Base-by-base conservation (phyloP, 768 basidiomycete genomes). In the Mycena filopes region DNA sequence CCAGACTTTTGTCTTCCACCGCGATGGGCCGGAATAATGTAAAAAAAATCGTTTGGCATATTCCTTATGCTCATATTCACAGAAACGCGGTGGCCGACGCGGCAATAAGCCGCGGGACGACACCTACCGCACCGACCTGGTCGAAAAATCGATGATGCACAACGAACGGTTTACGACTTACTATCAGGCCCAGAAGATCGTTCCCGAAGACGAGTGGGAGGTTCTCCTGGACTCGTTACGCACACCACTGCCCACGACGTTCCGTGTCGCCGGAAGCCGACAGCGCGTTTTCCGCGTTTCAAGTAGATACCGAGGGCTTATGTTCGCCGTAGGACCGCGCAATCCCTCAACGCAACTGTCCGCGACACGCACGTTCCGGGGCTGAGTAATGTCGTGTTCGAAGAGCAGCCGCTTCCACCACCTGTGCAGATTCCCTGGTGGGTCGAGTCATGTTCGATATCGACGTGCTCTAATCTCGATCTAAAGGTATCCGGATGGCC, bases 351-450 rank as follows among this genome's bases (percentile, higher is more conserved):
- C 76, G 81, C 88, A 18, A 87, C 86, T 20, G 94, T 99, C 71
- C 86, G 89, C 71, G 81, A 89, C 50, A 85, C 84, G 1, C 92
- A 97, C 75, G 90, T 96, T 0, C 95, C 97, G 1, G 78, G 83
- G 46, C 81, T 98, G 58, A 88, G 84, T 55, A 81, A 89, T 60
- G 86, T 93, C 38, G 81, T 83, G 4, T 93, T 95, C 65, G 95
- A 98, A 70, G 94, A 84, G 20, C 87, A 90, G 71, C 73, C 78
- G 13, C 84, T 96, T 36, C 86, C 90, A 0, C 91, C 96, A 26
- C 98, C 97, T 0, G 83, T 86, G 23, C 92, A 92, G 67, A 84
- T 99, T 38, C 84, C 91, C 12, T 99, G 98, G 98, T 95, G 70
- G 65, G 81, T 26, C n/a, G 6, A 15, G 25, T 59, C 55, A 20